A percentile compares a stretch with the other conserved stretches of the same genome.
These are phyloP conservation scores for Globisporangium viniferum DNA, from an alignment of 352 stramenopile genomes.

Conservation along the genomic window DNA sequence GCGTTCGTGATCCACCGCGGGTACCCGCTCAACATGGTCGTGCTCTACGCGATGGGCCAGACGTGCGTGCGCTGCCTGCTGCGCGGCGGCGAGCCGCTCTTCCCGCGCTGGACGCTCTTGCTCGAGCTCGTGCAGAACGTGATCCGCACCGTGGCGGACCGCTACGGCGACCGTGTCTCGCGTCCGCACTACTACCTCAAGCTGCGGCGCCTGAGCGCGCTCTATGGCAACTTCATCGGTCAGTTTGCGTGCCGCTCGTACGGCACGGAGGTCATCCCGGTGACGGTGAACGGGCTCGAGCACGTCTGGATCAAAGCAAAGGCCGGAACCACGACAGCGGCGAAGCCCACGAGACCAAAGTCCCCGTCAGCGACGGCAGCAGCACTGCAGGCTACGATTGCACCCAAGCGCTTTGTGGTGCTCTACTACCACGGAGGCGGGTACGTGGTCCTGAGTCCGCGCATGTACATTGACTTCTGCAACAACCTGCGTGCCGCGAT, in stretches of 20 bases:
- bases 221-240: constrained; percentile 23
- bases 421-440: constrained; percentile 46
- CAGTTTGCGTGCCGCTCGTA: constrained; percentile 18
- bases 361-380: background rate
- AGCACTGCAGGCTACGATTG: constrained; percentile 5
- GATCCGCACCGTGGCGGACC: constrained; percentile 17
- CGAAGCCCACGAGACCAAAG: constrained; percentile 1
- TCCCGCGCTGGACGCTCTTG: constrained; percentile 31
- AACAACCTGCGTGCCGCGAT: constrained; percentile 24
- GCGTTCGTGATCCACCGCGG: constrained; percentile 10
- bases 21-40: constrained; percentile 14
- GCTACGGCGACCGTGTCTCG: constrained; percentile 18
- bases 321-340: background rate
- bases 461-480: constrained; percentile 34
- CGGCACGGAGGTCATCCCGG: constrained; percentile 19
- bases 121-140: constrained; percentile 30
- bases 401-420: constrained; percentile 23
- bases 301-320: constrained; percentile 35
- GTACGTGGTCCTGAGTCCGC: constrained; percentile 35
- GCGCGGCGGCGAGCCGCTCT: constrained; percentile 11
- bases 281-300: constrained; percentile 38
- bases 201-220: constrained; percentile 23
- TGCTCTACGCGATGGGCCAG: background rate
- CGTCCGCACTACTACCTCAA: constrained; percentile 15
- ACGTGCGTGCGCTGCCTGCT: background rate